phyloP scores from a whole-genome alignment of 371 early-diverging fungal genomes.

The Mortierella sp. region DNA sequence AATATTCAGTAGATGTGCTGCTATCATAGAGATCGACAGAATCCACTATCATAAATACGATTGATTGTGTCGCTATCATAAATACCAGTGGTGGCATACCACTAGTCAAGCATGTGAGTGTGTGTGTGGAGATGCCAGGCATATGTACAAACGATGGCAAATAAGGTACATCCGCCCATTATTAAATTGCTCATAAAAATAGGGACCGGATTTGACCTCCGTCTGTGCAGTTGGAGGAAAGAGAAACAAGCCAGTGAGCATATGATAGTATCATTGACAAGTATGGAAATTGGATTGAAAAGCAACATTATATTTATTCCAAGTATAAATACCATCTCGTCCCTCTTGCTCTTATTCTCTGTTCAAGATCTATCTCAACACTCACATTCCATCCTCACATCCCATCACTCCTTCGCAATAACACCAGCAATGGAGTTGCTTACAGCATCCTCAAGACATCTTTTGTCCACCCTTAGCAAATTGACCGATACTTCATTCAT shows the following conservation, averaged over 20 bases:
- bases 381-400: no score
- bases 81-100: no score
- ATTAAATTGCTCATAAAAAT: not conserved
- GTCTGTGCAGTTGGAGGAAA: not conserved
- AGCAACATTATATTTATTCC: not conserved
- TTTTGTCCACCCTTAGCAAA: conserved; percentile 25
- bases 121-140: not conserved
- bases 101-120: conserved; percentile 1
- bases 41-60: no score
- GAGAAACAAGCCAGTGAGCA: no score
- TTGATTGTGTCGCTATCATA: no score
- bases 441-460: conserved; percentile 24
- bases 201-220: not conserved
- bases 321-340: no score
- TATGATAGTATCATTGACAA: no score
- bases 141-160: not conserved
- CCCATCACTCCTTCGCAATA: not conserved
- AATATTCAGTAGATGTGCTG: no score
- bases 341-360: no score
- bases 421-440: conserved; percentile 29
- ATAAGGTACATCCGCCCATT: not conserved
- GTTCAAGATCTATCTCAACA: no score
- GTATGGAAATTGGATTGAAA: not conserved
- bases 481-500: conserved; percentile 24
- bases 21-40: no score